Evolutionary conservation across 345 rosid species (phyloP).

Genomic region (Salix purpurea): DNA sequence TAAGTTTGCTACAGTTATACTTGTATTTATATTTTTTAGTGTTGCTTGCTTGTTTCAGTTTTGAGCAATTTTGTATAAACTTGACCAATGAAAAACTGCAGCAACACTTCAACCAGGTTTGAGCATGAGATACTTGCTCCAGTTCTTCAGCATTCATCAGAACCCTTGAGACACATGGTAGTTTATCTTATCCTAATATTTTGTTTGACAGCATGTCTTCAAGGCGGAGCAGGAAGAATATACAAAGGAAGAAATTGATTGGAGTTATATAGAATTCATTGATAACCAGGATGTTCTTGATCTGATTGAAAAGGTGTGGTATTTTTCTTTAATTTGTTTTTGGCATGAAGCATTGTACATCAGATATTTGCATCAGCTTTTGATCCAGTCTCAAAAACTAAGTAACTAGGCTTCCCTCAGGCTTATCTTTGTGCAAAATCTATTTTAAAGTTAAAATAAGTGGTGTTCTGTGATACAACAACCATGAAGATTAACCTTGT

Average conservation of each 20-base stretch:
- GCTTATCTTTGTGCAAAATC: background rate
- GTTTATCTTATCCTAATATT: background rate
- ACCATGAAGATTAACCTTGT: no score
- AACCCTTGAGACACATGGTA: background rate
- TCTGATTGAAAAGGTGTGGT: constrained; percentile 84
- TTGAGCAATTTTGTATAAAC: constrained; percentile 98
- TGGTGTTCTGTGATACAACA: no score
- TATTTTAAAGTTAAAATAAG: no score
- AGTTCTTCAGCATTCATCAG: constrained; percentile 10
- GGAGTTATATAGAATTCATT: constrained; percentile 97
- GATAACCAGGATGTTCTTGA: constrained; percentile 93
- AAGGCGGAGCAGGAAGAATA: constrained; percentile 99
- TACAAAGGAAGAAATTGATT: constrained; percentile 86
- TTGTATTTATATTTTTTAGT: constrained; percentile 14
- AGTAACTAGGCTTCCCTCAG: background rate
- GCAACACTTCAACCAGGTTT: constrained; percentile 98
- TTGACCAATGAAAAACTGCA: constrained; percentile 99
- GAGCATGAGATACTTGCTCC: background rate
- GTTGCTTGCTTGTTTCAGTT: constrained; percentile 48
- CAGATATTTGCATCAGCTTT: background rate
- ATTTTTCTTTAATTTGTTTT: constrained; percentile 3
- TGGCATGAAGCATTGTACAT: background rate
- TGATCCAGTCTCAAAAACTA: background rate
- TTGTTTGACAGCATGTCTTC: constrained; percentile 76
- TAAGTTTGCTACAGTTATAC: constrained; percentile 9